Base-by-base conservation (phyloP, 805 yeast genomes). In the Barnettozyma wickerhamii region DNA sequence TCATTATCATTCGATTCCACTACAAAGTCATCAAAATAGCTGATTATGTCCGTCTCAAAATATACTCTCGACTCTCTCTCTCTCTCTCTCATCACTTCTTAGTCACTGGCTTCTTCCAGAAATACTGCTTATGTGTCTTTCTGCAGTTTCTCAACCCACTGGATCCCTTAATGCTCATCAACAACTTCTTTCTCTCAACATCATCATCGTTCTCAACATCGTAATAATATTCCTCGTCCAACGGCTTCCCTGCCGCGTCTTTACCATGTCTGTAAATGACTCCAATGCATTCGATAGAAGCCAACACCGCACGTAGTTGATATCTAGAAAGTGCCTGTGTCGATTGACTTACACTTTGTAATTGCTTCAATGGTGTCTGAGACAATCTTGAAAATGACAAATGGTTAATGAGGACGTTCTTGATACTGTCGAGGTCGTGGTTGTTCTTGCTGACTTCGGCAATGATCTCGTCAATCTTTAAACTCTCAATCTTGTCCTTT, bases 161-260 rank as follows among this genome's bases (percentile, higher is more conserved):
- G 1, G 75, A 74, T 10, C 97, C 97, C 58, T 87, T 84, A 40
- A 88, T 66, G 33, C 84, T 81, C 37, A 77, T 74, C 6, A 90
- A 95, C 48, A 89, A 64, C 35, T 63, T 62, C 30, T 77, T 79
- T 58, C 99, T 79, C 35, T 79, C 79, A 20, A 58, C 54, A 56
- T 91, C 95, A 28, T 64, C 58, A 62, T 93, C 99, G 34, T 79
- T 74, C 50, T 89, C 98, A 4, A 89, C 80, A 42, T 81, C 79
- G 58, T 93, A 93, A 62, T 89, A 93, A 58, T 87, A 93, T 59
- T 93, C 97, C 59, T 88, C 95, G 50, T 91, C 98, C 47, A 93
- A 69, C 4, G 85, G 86, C 60, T 89, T 88, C 10, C 98, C 99
- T 3, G 96, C 95, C 3, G 98, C 97, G 63, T 93, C 99, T 60